Evolutionary conservation across 305 asterid genomes (phyloP).

Genomic region (Fraxinus albicans): DNA sequence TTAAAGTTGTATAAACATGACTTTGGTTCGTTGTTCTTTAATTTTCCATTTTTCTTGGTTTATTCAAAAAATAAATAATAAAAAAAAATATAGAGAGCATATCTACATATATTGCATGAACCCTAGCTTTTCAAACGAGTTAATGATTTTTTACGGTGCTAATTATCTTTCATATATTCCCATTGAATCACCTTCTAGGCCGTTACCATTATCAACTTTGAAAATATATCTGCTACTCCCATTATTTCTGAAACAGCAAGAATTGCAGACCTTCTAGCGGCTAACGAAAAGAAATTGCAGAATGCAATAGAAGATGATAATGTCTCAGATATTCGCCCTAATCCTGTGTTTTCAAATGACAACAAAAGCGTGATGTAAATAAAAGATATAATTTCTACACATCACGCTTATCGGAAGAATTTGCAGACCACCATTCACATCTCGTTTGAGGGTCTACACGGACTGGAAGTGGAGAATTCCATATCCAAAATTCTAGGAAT

Average conservation of each 20-base stretch:
- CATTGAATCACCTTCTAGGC: background rate
- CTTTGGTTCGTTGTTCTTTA: background rate
- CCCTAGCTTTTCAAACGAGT: background rate
- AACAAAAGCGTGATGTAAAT: background rate
- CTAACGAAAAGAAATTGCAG: background rate
- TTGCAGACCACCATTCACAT: no score
- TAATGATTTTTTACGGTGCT: background rate
- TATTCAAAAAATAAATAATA: no score
- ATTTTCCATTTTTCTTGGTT: background rate
- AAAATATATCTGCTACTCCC: background rate
- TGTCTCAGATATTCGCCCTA: background rate
- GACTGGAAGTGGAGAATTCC: no score
- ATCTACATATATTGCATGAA: background rate
- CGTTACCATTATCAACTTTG: background rate
- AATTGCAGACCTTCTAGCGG: background rate
- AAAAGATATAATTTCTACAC: no score
- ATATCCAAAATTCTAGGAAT: no score
- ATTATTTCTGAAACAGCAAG: background rate
- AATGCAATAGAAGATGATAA: background rate
- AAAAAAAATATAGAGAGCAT: no score
- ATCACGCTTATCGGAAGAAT: no score
- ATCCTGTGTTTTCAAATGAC: background rate
- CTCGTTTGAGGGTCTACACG: no score
- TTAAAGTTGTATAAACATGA: background rate
- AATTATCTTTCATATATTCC: background rate